Evolutionary conservation across 306 rosid genomes (phyloP).

Genomic region (Pyrus communis): DNA sequence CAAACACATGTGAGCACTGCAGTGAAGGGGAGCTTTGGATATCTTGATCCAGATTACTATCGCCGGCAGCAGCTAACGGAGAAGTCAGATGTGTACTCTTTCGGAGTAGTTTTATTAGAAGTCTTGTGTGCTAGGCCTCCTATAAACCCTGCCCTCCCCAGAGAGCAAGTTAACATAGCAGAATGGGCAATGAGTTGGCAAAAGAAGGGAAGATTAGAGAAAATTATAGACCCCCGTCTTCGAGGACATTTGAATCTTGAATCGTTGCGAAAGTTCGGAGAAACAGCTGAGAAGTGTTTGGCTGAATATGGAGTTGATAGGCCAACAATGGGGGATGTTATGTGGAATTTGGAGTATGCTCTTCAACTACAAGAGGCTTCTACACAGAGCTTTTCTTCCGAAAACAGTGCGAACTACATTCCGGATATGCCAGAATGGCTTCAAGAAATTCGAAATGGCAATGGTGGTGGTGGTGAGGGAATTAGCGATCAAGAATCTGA

Average conservation of each 20-base stretch:
- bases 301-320: conserved; percentile 32
- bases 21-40: conserved; percentile 35
- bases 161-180: conserved; percentile 38
- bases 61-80: conserved; percentile 32
- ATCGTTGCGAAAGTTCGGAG: conserved; percentile 24
- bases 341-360: conserved; percentile 37
- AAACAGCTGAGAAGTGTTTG: conserved; percentile 35
- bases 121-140: conserved; percentile 33
- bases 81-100: conserved; percentile 34
- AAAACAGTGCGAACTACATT: conserved; percentile 19
- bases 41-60: conserved; percentile 32
- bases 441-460: not conserved
- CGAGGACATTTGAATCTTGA: conserved; percentile 14
- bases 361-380: conserved; percentile 32
- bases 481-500: conserved; percentile 18
- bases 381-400: not conserved
- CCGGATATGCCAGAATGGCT: conserved; percentile 18
- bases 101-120: conserved; percentile 30
- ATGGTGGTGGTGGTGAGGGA: not conserved
- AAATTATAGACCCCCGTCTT: conserved; percentile 28
- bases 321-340: conserved; percentile 32
- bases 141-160: conserved; percentile 27
- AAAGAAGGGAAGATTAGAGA: conserved; percentile 17
- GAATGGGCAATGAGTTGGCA: conserved; percentile 32
- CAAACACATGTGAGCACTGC: conserved; percentile 40